Evolutionary conservation across 805 yeast genomes (phyloP), one percentile per base, ranked within the genome.

Genomic region (Saccharomycopsis synnaedendra): DNA sequence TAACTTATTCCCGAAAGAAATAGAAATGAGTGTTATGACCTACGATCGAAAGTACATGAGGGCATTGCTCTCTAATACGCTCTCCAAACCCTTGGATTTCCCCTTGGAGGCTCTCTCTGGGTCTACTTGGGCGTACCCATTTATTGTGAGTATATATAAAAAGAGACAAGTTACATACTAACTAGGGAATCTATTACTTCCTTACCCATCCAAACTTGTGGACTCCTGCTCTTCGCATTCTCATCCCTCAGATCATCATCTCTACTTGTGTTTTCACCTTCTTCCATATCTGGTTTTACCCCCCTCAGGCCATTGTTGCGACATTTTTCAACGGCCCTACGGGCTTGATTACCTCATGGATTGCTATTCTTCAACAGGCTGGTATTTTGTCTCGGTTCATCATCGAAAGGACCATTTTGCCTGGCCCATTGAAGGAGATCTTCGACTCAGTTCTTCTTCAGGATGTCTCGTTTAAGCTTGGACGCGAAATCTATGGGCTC

Each of bases 371-470:
- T 35, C 69, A 66, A 42, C 56, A 62, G 41, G 50, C 64, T 11
- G 57, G 57, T 5, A 59, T 62, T 29, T 45, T 65, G 41, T 59
- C 64, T 5, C 55, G 58, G 32, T 50, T 60, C 28, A 55, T 66
- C 36, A 57, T 60, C 36, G 58, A 59, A 19, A 37, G 48, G 3
- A 45, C 64, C n/a, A 51, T 67, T 3, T 51, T 67, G 11, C 68
- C 69, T 3, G 47, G 46, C 2, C 64, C 67, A 1, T 49, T 65
- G 5, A 51, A 46, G 2, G 47, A 45, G 8, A 55, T 64, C 2
- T 67, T 67, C 51, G 70, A 67, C 32, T 38, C 46, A 19, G 54
- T 50, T 4, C 5, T 52, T 5, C 3, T 32, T 19, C 44, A 48
- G 32, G 39, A 50, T 31, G 55, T 46, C 5, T 35, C 48, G 5